Evolutionary conservation across 495 filamentous ascomycete genomes (phyloP), one percentile per base, ranked within the genome.

Genomic region (Glarea lozoyensis): DNA sequence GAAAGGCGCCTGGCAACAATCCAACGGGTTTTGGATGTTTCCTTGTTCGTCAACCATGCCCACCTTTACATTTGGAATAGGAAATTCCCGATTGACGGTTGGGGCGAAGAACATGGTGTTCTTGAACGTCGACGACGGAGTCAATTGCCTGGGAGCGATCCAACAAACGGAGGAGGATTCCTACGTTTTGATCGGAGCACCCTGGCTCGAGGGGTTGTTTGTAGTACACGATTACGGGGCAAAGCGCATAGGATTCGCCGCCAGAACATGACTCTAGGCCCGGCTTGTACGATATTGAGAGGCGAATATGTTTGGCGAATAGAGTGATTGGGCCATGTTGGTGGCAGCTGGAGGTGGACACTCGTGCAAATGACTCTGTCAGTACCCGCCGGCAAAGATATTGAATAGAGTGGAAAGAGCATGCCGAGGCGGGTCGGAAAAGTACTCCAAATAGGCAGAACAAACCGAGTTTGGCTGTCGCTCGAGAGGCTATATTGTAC

Each of bases 171-270:
- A 58, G 6, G 79, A 77, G 32, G 64, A 82, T 20, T 73, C 69
- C 12, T 75, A 84, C 54, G 68, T 68, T 40, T 84, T 88, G 60
- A 76, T 80, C 42, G 83, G 83, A 35, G 82, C 87, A 44, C 70
- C 86, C 38, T 83, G 83, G 53, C 67, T 88, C 43, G 86, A 88
- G 70, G 70, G 71, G 36, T 75, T 84, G 49, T 87, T 83, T 55
- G 82, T 82, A 10, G 79, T 92, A 1, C 87, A 87, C 52, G 76
- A 88, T 40, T 64, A 66, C 23, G 63, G 63, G 22, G 66, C 59
- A 5, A 73, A 74, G 17, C 57, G 66, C 39, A 57, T 86, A 34
- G 83, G 81, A 7, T 79, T 84, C 60, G 82, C 81, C 27, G 12
- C n/a, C 17, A n/a, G 37, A 5, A 19, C 10, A 12, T 23, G 23